Base-by-base conservation (phyloP, 2,329 filamentous ascomycete genomes). In the Diaporthe aspalathi region DNA sequence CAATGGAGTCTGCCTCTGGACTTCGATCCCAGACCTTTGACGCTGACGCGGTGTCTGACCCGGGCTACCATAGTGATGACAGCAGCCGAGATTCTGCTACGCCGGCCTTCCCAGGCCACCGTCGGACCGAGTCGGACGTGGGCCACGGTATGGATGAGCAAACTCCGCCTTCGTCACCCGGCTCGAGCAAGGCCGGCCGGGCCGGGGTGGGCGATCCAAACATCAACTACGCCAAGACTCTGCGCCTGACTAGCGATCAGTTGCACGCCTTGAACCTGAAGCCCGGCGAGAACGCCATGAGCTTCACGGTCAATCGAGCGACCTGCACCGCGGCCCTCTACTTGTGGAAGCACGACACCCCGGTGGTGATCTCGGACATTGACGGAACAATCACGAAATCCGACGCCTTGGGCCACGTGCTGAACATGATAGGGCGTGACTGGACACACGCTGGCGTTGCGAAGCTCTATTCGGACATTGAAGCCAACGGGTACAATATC, bases 321-420 rank as follows among this genome's bases (percentile, higher is more conserved):
- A 98, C 94, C 0, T 99, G 96, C 82, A 91, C 91, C 66, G 96
- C 95, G 17, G 93, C 90, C 76, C 97, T 99, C 91, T 99, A 94
- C 80, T 89, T 97, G 72, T 99, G 96, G 97, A 92, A 90, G 75
- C 90, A 95, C 78, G 93, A 97, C 77, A 92, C 93, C 0, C 97
- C 96, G 0, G 95, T 99, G 70, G 95, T 99, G 60, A 98, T 99
- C 74, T 98, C 95, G 0, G 96, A 99, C 81, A 98, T 99, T 77
- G 96, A 99, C 81, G 96, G 96, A 66, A 99, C 96, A 27, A 99
- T 99, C 77, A 99, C 96, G 72, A 99, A 99, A 83, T 97, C 95
- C 3, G 95, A 98, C 82, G 95, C 94, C 20, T 85, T 97, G 17
- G 96, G 96, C 17, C 96, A 99, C 78, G 94, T 99, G 53, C 83